Evolutionary conservation across 345 rosid genomes (phyloP), one percentile per base, ranked within the genome.

Genomic region (Physaria fendleri): DNA sequence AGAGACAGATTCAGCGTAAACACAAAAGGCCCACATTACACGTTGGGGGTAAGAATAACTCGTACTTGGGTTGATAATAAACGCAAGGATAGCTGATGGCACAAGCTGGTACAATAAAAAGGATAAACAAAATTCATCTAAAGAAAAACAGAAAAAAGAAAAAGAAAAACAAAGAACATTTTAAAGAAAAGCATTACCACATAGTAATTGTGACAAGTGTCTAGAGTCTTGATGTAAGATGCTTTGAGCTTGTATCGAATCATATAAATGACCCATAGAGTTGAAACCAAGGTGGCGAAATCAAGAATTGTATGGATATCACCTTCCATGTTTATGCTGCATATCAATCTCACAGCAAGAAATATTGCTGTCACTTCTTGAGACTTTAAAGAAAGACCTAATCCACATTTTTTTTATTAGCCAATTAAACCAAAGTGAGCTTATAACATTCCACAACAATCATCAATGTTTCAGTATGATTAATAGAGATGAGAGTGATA

Each of bases 381-480:
- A 50, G 77, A 71, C 80, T 73, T 88, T 5, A 91, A 72, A 5
- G 98, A 91, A 27, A 91, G 85, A 17, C 95, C 98, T 85, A 78
- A 63, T 9, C 6, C 6, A 62, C 29, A 25, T 52, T 7, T 57
- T 7, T 57, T 1, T 12, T n/a, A 59, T 33, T n/a, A 59, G 10
- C 18, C 14, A 58, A 43, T n/a, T n/a, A n/a, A 42, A 58, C 30
- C 22, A 49, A 47, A 47, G 13, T 24, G 28, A 60, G 0, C 24
- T 23, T 25, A 29, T 43, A 20, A 18, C 28, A 64, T 40, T 64
- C 23, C 12, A 40, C 25, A 45, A 17, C 13, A n/a, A n/a, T n/a
- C n/a, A n/a, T n/a, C n/a, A n/a, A n/a, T n/a, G n/a, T n/a, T n/a
- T n/a, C n/a, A n/a, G n/a, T n/a, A n/a, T n/a, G n/a, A n/a, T n/a